These are phyloP conservation scores for Claviceps fusiformis DNA, from an alignment of 2,329 filamentous ascomycete species.

Conservation along the genomic window DNA sequence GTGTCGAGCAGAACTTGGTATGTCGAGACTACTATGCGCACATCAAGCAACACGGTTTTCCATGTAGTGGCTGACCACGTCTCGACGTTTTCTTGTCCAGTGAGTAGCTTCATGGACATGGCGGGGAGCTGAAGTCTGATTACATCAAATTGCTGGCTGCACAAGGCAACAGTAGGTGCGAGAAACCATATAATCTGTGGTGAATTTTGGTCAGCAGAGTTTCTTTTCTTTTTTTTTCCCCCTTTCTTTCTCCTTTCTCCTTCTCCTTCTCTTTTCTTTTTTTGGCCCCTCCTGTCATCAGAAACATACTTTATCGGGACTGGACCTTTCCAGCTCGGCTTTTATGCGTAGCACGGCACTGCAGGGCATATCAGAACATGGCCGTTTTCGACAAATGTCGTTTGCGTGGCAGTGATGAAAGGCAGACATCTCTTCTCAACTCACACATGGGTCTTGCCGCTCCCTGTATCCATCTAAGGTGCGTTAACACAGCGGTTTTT, in stretches of 20 bases:
- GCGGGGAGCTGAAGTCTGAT: slow-evolving; percentile 46
- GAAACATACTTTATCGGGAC: slow-evolving; percentile 36
- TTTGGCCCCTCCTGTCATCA: background rate
- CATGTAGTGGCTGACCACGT: slow-evolving; percentile 59
- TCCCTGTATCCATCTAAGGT: slow-evolving; percentile 65
- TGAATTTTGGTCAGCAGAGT: background rate
- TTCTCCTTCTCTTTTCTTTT: too few relatives aligned
- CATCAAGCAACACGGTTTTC: slow-evolving; percentile 49
- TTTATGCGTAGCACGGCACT: slow-evolving; percentile 57
- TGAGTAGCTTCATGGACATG: slow-evolving; percentile 48
- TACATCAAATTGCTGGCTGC: slow-evolving; percentile 49
- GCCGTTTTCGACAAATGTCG: background rate
- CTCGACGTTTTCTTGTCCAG: slow-evolving; percentile 55
- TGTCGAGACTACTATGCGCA: slow-evolving; percentile 65
- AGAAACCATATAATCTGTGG: slow-evolving; percentile 55
- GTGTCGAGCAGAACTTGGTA: slow-evolving; percentile 64
- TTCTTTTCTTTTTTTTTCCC: background rate
- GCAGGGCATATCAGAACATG: background rate
- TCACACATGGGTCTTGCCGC: slow-evolving; percentile 67
- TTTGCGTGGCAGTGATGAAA: background rate
- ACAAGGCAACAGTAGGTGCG: slow-evolving; percentile 54
- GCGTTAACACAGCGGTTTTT: background rate
- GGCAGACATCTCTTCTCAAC: slow-evolving; percentile 11
- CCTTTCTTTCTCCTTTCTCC: too few relatives aligned
- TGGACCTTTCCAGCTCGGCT: slow-evolving; percentile 43